A percentile compares a stretch with the other conserved stretches of the same genome.
phyloP scores from a whole-genome alignment of 225 moss, liverwort and hornwort genomes.

The Pseudisothecium myosuroides region DNA sequence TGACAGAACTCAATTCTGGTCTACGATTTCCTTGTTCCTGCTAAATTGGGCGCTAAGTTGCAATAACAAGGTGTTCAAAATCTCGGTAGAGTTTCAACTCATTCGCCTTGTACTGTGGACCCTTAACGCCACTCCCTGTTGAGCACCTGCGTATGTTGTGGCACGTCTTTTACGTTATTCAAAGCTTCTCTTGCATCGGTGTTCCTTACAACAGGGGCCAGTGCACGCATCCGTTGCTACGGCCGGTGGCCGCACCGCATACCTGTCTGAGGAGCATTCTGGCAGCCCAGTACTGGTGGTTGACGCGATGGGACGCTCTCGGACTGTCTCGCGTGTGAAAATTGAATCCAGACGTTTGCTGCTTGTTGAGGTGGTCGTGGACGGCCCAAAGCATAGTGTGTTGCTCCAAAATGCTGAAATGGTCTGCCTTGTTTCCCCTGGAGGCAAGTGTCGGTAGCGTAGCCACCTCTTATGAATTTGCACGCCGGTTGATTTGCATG shows the following conservation, averaged over 20 bases:
- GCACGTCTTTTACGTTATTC: not conserved
- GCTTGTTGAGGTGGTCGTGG: conserved; percentile 76
- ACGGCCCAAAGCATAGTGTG: conserved; percentile 53
- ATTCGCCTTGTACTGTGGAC: not conserved
- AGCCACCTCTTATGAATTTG: not conserved
- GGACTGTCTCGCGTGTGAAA: conserved; percentile 63
- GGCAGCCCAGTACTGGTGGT: conserved; percentile 79
- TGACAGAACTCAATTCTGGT: too few relatives aligned
- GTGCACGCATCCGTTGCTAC: conserved; percentile 86
- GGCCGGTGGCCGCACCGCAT: conserved; percentile 82
- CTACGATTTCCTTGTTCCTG: too few relatives aligned
- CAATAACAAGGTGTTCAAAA: not conserved
- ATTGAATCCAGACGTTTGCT: conserved; percentile 80
- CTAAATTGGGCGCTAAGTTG: too few relatives aligned
- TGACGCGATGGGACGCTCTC: conserved; percentile 54
- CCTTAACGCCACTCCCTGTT: not conserved
- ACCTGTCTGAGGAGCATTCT: conserved; percentile 73
- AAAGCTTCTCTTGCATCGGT: not conserved
- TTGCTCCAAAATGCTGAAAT: conserved; percentile 94
- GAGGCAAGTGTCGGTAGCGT: conserved; percentile 30
- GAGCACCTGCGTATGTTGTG: not conserved
- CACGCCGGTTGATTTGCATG: not conserved
- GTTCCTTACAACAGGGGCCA: conserved; percentile 46
- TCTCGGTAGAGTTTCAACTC: not conserved
- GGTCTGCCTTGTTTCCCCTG: conserved; percentile 62